A percentile compares a stretch with the other conserved stretches of the same genome.
Conservation (phyloP, 345 rosid species). For the Brassica nigra region DNA sequence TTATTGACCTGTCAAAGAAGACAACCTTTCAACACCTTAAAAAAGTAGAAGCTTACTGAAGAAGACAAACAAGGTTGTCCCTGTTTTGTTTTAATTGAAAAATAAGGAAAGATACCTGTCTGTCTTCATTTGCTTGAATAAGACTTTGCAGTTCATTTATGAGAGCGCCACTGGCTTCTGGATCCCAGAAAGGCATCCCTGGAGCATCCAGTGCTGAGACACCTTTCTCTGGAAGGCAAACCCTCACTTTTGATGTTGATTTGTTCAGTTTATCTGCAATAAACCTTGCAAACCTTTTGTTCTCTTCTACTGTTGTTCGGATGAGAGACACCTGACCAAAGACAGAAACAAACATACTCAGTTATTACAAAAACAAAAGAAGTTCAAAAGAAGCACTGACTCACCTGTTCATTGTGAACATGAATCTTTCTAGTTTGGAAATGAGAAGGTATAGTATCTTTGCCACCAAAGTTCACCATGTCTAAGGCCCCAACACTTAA, state of each 20-base stretch:
- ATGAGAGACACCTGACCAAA: conserved; percentile 71
- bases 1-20: conserved; percentile 54
- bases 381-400: neutral
- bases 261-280: conserved; percentile 81
- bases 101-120: conserved; percentile 51
- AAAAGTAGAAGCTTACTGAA: conserved; percentile 47
- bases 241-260: conserved; percentile 59
- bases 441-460: conserved; percentile 66
- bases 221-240: conserved; percentile 83
- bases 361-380: neutral
- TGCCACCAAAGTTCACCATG: conserved; percentile 90
- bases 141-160: conserved; percentile 61
- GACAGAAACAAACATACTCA: neutral
- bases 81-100: conserved; percentile 1
- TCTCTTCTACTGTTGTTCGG: conserved; percentile 82
- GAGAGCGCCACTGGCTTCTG: conserved; percentile 67
- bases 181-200: conserved; percentile 79
- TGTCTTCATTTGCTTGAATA: conserved; percentile 58
- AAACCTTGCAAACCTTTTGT: conserved; percentile 67
- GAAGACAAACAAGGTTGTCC: conserved; percentile 52
- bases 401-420: conserved; percentile 84
- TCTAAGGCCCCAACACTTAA: conserved; percentile 92
- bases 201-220: conserved; percentile 84
- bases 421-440: conserved; percentile 71
- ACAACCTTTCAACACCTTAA: conserved; percentile 21